Base-by-base conservation (phyloP, 2,329 filamentous ascomycete genomes). In the Fusarium piperis region DNA sequence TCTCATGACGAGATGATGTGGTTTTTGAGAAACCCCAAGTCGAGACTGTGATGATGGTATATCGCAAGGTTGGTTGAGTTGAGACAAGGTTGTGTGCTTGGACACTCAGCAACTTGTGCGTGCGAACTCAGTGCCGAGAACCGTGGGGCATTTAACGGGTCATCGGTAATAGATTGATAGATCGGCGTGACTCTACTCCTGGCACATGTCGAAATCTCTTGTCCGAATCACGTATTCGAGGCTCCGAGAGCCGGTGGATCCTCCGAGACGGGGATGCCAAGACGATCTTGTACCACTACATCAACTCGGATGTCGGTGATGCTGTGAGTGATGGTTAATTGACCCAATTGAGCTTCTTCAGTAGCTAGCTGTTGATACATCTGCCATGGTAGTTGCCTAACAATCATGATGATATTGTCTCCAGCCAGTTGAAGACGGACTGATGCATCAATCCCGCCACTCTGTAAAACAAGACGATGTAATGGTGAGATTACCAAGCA, bases 201-300 rank as follows among this genome's bases (percentile, higher is more conserved):
- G 30, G 26, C 44, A 30, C 26, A 65, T 72, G 69, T 71, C 62
- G 72, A 73, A 68, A 74, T 74, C 41, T 39, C 35, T 53, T 59
- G 20, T 44, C 26, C 46, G 38, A 53, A 74, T 74, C 67, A 65
- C 72, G 72, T 36, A 64, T 69, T 69, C 39, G 26, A 38, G 33
- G 8, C 51, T 36, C 33, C 52, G 52, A 55, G 64, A 59, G 38
- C 44, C 33, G 26, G 62, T 58, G 71, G 60, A 73, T 64, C 38
- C 41, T 38, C 18, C 4, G 10, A 10, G 32, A 38, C 57, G 20
- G n/a, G 39, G 39, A 32, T 26, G 20, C 46, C 28, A n/a, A 26
- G 38, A 28, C 18, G 30, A 48, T 23, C 1, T 11, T 51, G 39
- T 23, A 38, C 15, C 4, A 16, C 20, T 26, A 8, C 10, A 28